A percentile compares a stretch with the other conserved stretches of the same genome.
These are phyloP conservation scores for Musa beccarii DNA, from an alignment of 176 grass and related monocot genomes.

Conservation along the genomic window DNA sequence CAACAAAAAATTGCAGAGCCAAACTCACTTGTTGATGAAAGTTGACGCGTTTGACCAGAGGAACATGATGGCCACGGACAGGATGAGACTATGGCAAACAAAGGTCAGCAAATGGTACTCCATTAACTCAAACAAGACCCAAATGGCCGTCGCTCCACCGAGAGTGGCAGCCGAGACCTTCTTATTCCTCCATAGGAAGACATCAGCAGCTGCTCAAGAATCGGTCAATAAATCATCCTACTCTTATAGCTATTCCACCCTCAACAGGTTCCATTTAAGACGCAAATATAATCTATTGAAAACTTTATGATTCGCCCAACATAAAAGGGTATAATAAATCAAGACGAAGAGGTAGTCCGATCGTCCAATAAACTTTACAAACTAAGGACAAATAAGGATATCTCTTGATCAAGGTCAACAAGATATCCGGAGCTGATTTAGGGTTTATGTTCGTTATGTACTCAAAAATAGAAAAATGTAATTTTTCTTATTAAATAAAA, in stretches of 20 bases:
- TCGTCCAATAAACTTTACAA: background rate
- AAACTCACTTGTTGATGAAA: constrained; percentile 73
- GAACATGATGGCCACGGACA: constrained; percentile 59
- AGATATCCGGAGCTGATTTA: background rate
- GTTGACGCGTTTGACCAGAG: constrained; percentile 73
- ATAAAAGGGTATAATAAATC: too few species aligned
- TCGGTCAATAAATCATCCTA: background rate
- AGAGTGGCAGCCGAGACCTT: constrained; percentile 61
- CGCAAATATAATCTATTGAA: too few species aligned
- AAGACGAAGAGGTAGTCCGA: too few species aligned
- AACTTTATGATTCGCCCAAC: too few species aligned
- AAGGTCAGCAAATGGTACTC: constrained; percentile 71
- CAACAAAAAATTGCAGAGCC: background rate
- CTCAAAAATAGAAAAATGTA: background rate
- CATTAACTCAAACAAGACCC: constrained; percentile 86
- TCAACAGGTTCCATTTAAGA: background rate
- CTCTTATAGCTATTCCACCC: background rate
- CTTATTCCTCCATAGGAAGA: constrained; percentile 98
- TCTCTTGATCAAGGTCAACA: background rate
- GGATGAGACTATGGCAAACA: constrained; percentile 49
- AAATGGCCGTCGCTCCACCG: constrained; percentile 47
- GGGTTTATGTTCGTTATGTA: background rate
- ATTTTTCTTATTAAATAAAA: background rate
- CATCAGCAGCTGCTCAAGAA: constrained; percentile 56
- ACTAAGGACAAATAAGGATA: background rate